Conservation (phyloP, 495 filamentous ascomycete genomes). For the Opeltia flavorubescens region DNA sequence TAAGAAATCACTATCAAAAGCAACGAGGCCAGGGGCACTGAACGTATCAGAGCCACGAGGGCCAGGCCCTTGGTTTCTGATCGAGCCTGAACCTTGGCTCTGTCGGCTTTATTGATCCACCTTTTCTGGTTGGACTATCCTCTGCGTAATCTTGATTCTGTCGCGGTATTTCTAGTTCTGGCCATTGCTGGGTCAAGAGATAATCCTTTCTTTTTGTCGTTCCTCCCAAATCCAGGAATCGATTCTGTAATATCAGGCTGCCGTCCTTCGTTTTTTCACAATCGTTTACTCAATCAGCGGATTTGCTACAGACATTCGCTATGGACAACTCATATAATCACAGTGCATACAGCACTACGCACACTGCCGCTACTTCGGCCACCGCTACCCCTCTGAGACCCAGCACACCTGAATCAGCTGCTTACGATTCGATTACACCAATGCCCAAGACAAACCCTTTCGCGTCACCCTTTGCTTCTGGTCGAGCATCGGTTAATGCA, state of each 20-base stretch:
- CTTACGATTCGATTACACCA: not conserved
- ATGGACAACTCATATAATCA: slow-evolving; percentile 2
- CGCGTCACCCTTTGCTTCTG: slow-evolving; percentile 2
- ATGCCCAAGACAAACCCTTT: slow-evolving; percentile 2
- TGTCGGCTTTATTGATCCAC: slow-evolving; percentile 1
- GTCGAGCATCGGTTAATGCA: slow-evolving; percentile 18
- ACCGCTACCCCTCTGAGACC: not conserved
- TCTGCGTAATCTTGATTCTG: not conserved
- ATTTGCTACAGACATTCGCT: not conserved
- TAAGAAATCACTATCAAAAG: not conserved
- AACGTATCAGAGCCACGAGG: not conserved
- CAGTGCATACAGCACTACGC: not conserved
- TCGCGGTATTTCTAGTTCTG: too few species aligned
- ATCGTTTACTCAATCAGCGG: not conserved
- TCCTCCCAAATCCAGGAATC: not conserved
- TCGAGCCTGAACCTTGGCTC: not conserved
- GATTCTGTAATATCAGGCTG: not conserved
- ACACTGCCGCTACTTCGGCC: not conserved
- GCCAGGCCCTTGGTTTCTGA: not conserved
- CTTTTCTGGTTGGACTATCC: not conserved
- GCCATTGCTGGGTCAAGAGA: not conserved
- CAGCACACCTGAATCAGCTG: not conserved
- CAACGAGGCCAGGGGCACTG: not conserved
- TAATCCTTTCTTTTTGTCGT: not conserved
- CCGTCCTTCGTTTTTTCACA: not conserved